Evolutionary conservation across 352 stramenopile genomes (phyloP), one percentile per base, ranked within the genome.

Genomic region (Phytophthora syringae): DNA sequence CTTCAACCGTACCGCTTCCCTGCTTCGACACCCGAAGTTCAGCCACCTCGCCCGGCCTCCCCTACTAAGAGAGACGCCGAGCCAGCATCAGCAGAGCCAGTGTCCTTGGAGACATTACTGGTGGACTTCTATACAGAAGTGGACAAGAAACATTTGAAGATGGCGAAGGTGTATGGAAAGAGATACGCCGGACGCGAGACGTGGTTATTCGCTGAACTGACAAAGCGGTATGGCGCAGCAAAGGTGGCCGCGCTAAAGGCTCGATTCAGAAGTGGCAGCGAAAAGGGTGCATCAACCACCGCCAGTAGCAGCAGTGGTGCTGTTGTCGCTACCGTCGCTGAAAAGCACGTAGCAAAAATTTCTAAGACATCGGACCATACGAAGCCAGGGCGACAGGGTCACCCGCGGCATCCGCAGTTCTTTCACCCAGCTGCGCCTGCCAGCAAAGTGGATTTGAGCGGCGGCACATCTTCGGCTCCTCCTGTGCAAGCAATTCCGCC

Each of bases 181-280:
- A 64, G 85, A n/a, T 94, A 94, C 60, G 72, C 72, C 22, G 80
- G 77, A 7, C 77, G 80, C 45, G 83, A 92, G 43, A 76, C 86
- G n/a, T 81, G 74, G 42, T 47, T 94, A 21, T 94, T 94, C 25
- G 50, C 67, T 16, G 85, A 91, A 39, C 55, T 94, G 6, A 76
- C 81, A 18, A 84, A 84, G 37, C 80, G 78, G 25, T 94, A 94
- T 54, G 82, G 82, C 13, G 68, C 64, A 9, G 54, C 74, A 0
- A 87, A 80, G 60, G 80, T 91, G 20, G 57, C 51, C 34, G 45
- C 42, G 6, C 56, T 93, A 7, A 74, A 84, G 30, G 42, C 42
- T 48, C 66, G 49, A 15, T 78, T 65, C 45, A 58, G 76, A 32
- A 67, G 24, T 48, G 57, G 44, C 11, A 71, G 9, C n/a, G 10